Evolutionary conservation across 2,329 filamentous ascomycete genomes (phyloP).

Genomic region (Beauveria caledonica): DNA sequence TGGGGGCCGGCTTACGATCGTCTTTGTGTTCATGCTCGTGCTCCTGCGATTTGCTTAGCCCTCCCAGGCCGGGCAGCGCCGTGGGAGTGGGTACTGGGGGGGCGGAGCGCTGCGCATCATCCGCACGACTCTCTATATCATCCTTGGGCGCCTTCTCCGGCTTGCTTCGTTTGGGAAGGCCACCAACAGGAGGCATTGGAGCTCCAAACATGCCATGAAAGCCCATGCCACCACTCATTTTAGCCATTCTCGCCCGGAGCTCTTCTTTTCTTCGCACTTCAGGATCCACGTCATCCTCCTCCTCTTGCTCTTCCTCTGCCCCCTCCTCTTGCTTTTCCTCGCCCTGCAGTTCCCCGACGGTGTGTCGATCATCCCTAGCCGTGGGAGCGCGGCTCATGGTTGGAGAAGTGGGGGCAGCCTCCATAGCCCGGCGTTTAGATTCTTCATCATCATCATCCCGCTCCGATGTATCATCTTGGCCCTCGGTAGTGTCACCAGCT

Average conservation of each 20-base stretch:
- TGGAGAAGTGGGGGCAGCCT: constrained; percentile 30
- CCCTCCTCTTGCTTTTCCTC: constrained; percentile 58
- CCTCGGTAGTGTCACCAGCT: constrained; percentile 55
- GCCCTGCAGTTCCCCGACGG: constrained; percentile 66
- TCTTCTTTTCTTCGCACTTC: constrained; percentile 81
- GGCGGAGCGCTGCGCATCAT: constrained; percentile 36
- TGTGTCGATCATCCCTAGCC: constrained; percentile 46
- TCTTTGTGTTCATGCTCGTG: constrained; percentile 20
- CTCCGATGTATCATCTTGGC: constrained; percentile 54
- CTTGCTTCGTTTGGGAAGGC: constrained; percentile 47
- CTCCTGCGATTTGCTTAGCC: constrained; percentile 40
- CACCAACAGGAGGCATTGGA: constrained; percentile 55
- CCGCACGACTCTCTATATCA: constrained; percentile 31
- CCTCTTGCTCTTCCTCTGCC: constrained; percentile 61
- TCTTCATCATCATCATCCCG: constrained; percentile 67
- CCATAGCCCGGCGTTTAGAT: constrained; percentile 24
- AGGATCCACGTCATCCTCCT: constrained; percentile 79
- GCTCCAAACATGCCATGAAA: constrained; percentile 90
- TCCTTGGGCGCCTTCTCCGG: constrained; percentile 19
- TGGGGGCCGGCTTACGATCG: constrained; percentile 26
- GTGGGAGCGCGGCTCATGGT: constrained; percentile 18
- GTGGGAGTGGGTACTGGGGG: constrained; percentile 53
- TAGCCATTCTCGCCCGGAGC: constrained; percentile 89
- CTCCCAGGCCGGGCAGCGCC: constrained; percentile 65
- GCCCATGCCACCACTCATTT: constrained; percentile 96